Evolutionary conservation across 1,284 basidiomycete genomes (phyloP).

Genomic region (Sporisorium reilianum): DNA sequence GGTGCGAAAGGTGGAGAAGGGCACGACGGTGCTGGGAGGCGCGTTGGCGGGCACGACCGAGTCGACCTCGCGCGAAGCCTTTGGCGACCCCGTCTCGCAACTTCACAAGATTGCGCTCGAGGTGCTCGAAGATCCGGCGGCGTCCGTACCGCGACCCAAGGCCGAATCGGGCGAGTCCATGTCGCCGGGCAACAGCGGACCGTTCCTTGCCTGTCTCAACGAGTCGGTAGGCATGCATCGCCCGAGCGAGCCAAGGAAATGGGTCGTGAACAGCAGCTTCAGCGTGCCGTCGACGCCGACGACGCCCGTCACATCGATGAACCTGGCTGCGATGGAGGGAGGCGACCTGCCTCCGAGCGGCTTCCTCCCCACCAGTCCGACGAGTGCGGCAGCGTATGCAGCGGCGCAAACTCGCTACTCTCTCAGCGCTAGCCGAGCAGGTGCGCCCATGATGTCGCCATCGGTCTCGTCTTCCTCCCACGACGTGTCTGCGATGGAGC

Average conservation of each 20-base stretch:
- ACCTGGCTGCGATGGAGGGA: conserved; percentile 37
- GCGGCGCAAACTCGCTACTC: conserved; percentile 60
- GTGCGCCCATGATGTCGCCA: conserved; percentile 34
- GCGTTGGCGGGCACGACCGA: conserved; percentile 77
- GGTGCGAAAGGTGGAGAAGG: conserved; percentile 91
- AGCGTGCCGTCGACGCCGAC: conserved; percentile 60
- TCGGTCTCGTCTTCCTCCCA: conserved; percentile 37
- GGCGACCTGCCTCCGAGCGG: conserved; percentile 16
- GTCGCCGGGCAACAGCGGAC: conserved; percentile 57
- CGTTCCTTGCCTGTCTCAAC: conserved; percentile 62
- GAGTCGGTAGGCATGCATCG: conserved; percentile 62
- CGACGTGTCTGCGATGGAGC: conserved; percentile 39
- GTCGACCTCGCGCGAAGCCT: conserved; percentile 81
- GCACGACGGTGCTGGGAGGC: conserved; percentile 88
- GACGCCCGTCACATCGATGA: conserved; percentile 60
- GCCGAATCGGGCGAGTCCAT: conserved; percentile 39
- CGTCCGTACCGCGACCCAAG: conserved; percentile 25
- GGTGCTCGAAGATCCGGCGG: conserved; percentile 54
- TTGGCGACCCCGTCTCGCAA: conserved; percentile 93
- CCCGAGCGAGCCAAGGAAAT: conserved; percentile 56
- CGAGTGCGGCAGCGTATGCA: conserved; percentile 52
- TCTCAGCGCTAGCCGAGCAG: conserved; percentile 25
- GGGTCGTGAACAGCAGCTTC: conserved; percentile 45
- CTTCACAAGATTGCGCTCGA: conserved; percentile 76
- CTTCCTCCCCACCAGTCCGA: conserved; percentile 34